Percentiles rank a stretch among this genome's conserved stretches.
Conservation (phyloP, 352 stramenopile genomes). For the Globisporangium cystogenes region DNA sequence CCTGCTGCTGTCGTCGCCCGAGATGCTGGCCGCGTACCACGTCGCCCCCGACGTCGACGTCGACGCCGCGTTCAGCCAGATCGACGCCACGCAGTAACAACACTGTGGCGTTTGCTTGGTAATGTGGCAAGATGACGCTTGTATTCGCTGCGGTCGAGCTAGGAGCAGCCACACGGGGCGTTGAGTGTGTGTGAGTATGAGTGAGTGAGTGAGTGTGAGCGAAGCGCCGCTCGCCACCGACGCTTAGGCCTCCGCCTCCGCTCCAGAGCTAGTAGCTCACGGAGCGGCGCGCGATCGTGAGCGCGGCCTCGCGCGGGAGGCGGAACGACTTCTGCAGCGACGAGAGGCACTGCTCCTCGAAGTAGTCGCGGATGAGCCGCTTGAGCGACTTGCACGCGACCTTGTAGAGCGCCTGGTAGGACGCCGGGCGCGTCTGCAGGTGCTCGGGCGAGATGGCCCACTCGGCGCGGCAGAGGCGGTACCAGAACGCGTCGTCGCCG, state of each 20-base stretch:
- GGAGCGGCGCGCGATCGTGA: conserved; percentile 40
- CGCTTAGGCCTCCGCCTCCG: too few species aligned
- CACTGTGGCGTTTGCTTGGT: not conserved
- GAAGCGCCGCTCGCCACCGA: not conserved
- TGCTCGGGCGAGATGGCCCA: conserved; percentile 75
- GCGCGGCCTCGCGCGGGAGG: conserved; percentile 53
- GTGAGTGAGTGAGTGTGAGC: not conserved
- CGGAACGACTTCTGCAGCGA: conserved; percentile 67
- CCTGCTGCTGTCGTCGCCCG: conserved; percentile 16
- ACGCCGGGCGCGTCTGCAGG: conserved; percentile 46
- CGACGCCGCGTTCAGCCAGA: conserved; percentile 18
- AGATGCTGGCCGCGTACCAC: not conserved
- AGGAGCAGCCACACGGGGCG: not conserved
- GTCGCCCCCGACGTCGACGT: conserved; percentile 20
- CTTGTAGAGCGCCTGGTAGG: conserved; percentile 74
- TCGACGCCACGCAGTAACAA: not conserved
- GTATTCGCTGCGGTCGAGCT: too few species aligned
- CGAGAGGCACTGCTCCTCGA: conserved; percentile 71
- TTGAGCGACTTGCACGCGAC: conserved; percentile 66
- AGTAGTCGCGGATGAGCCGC: conserved; percentile 66
- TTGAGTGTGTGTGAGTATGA: not conserved
- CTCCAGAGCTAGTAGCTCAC: not conserved
- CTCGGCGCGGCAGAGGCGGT: conserved; percentile 57
- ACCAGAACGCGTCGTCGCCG: conserved; percentile 59
- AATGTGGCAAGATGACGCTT: not conserved